Base-by-base conservation (phyloP, 331 rosid species). In the Malus hybrid region DNA sequence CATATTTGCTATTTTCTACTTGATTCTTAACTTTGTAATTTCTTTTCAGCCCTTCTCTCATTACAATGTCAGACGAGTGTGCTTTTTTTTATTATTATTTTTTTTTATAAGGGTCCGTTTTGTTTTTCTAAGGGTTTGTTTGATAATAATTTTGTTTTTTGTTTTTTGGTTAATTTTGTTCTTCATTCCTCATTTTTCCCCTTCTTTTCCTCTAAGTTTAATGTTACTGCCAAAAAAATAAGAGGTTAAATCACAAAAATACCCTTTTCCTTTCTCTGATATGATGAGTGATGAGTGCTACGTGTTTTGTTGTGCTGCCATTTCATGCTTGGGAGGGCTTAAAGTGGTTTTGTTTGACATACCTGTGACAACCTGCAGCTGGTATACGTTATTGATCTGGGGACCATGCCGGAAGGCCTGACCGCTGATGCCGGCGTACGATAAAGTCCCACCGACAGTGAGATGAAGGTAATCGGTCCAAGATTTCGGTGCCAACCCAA, bases 381-480 rank as follows among this genome's bases (percentile, higher is more conserved):
- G 95, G 78, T 86, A 76, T 73, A 88, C 83, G 71, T 94, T 90
- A 71, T 84, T 80, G 82, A 91, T 91, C 87, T 94, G 98, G 44
- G 98, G 98, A 80, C 98, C 98, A 74, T 91, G 90, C 71, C 44
- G 78, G 74, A 94, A 91, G 69, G 98, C 91, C 81, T 94, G 97
- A 7, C 98, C 98, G 32, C 97, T 94, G 62, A 94, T 86, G 65
- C 98, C 97, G 62, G 96, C 98, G 73, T 90, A 85, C 62, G 98
- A 94, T 57, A 94, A 85, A 54, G 98, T 94, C 13, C 98, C 98
- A 0, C 98, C 98, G 60, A 90, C 97, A 5, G 93, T 88, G 56
- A 94, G 98, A 70, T 88, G 88, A 84, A 94, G 98, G 69, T 94
- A 94, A 82, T 94, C 98, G 6, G 98, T 94, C 98, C 98, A 94